Base-by-base conservation (phyloP, 2,329 filamentous ascomycete species). In the Penicillium sp. region DNA sequence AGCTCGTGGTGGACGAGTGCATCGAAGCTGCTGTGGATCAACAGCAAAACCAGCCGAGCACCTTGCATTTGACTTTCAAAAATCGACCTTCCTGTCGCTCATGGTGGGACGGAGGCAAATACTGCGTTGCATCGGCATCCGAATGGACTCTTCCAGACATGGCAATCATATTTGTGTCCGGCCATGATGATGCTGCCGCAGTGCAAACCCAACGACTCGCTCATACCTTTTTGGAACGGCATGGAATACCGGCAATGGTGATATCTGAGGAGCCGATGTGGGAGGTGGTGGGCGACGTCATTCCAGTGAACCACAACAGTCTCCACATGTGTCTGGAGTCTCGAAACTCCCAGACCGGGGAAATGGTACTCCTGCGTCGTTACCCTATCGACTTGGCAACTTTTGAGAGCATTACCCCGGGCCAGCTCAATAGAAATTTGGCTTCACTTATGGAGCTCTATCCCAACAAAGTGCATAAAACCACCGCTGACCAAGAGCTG, bases 1-100 rank as follows among this genome's bases (percentile, higher is more conserved):
- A 76, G 53, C 66, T 78, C 12, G 68, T 75, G 44, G 74, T 78
- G 32, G 74, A 78, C 41, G 73, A 76, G 50, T 77, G 74, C 49
- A 55, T 68, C 35, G 61, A 62, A 20, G 71, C 72, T 18, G 55
- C 57, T 1, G 62, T 61, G 13, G 61, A 62, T n/a, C 39, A 53
- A 24, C 56, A 55, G 13, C 50, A 55, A 6, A 54, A 59, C 42
- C 60, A 57, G 12, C 58, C 66, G 41, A 62, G 59, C 42, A 63
- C 66, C n/a, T 65, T 76, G 40, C 56, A 53, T 13, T 52, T 75
- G 40, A 59, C 54, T 5, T 67, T 75, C 47, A 74, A 73, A 56
- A 69, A 70, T 29, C 63, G 69, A 4, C 63, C 69, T 12, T 43
- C 61, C 15, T 71, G 70, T 46, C 65, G 55, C 2, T 75, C 72